Evolutionary conservation across 192 early-diverging fungal species (phyloP).

Genomic region (Linnemannia exigua): DNA sequence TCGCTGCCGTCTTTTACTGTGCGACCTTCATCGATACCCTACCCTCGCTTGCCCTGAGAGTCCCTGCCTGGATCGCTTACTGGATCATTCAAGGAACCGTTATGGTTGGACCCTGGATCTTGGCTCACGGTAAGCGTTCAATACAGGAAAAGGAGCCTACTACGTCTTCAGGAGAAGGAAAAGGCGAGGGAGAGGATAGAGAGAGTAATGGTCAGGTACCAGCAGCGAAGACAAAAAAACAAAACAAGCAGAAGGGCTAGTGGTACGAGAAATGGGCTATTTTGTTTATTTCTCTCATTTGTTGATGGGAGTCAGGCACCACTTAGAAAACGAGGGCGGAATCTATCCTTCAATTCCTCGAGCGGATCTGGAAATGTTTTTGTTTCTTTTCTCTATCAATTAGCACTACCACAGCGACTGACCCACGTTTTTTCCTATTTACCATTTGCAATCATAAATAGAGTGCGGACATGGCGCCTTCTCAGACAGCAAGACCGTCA

Average conservation of each 20-base stretch:
- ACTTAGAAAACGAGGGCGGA: background rate
- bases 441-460: constrained; percentile 5
- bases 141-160: background rate
- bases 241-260: background rate
- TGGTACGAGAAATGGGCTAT: constrained; percentile 4
- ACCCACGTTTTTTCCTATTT: constrained; percentile 7
- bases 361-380: constrained; percentile 7
- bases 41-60: constrained; percentile 61
- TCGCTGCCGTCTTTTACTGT: constrained; percentile 73
- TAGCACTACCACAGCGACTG: background rate
- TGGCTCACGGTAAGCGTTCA: constrained; percentile 72
- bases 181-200: no score
- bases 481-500: constrained; percentile 82
- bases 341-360: background rate
- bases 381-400: background rate
- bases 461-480: constrained; percentile 96
- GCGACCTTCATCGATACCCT: constrained; percentile 77
- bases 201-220: background rate
- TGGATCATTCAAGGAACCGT: constrained; percentile 90
- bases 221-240: background rate
- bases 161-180: no score
- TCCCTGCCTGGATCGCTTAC: constrained; percentile 81
- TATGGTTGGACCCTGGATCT: constrained; percentile 90
- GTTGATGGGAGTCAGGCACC: background rate
- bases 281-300: background rate